A percentile compares a stretch with the other conserved stretches of the same genome.
Evolutionary conservation across 306 rosid species (phyloP).

Genomic region (Sicyos edulis): DNA sequence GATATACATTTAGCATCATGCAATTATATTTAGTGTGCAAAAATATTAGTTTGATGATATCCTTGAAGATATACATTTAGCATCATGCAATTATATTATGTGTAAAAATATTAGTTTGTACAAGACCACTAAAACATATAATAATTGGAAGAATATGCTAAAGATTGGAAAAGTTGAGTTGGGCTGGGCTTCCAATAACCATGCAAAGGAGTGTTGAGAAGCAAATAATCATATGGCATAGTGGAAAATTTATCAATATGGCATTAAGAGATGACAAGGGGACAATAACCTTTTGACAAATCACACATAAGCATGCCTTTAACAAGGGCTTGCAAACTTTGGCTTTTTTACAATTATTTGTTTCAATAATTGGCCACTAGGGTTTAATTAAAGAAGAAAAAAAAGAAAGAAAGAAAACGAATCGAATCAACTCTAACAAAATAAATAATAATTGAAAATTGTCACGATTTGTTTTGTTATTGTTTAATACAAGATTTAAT

Average conservation of each 20-base stretch:
- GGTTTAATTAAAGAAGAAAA: too few relatives aligned
- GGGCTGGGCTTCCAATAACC: background rate
- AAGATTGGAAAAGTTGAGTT: background rate
- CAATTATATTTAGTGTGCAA: background rate
- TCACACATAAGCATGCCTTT: too few relatives aligned
- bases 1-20: background rate
- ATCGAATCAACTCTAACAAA: background rate
- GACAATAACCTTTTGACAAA: too few relatives aligned
- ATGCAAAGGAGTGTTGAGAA: background rate
- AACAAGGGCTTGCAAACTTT: background rate
- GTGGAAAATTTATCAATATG: slow-evolving; percentile 3
- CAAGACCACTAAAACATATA: background rate
- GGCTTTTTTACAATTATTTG: slow-evolving; percentile 6
- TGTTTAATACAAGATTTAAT: too few relatives aligned
- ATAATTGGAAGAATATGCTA: background rate
- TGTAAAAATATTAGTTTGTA: background rate
- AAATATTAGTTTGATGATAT: too few relatives aligned
- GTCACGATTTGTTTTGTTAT: too few relatives aligned
- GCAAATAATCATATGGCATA: background rate
- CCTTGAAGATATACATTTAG: background rate
- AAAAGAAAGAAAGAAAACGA: background rate
- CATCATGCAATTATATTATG: background rate
- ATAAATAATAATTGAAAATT: too few relatives aligned
- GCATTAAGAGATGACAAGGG: background rate
- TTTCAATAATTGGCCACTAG: background rate